Base-by-base conservation (phyloP, 2,329 filamentous ascomycete genomes). In the Trichoderma sp. region DNA sequence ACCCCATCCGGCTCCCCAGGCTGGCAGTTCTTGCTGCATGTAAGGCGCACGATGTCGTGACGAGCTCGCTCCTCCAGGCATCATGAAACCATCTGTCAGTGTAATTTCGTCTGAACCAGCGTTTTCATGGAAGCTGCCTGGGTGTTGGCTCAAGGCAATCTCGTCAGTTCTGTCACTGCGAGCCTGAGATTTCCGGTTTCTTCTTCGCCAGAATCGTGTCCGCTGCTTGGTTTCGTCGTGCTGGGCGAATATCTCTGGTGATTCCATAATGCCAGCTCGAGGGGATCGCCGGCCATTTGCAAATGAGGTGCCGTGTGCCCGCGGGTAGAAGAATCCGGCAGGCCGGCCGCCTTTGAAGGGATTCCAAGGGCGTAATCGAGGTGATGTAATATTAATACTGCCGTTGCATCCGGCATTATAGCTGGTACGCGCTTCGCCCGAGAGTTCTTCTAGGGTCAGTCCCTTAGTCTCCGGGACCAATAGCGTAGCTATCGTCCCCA, bases 381-480 rank as follows among this genome's bases (percentile, higher is more conserved):
- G 75, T 2, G 75, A 74, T 24, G 76, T 78, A 13, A 79, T 75
- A 58, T 75, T 76, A 71, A 84, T 82, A 71, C 83, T 86, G 26
- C 84, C 83, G 73, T 85, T 85, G 58, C 82, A 82, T 34, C 83
- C 84, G 5, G 82, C 78, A 66, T 86, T 84, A 73, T 86, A 85
- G 34, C 82, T 89, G 24, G 88, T 89, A 2, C 87, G 85, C 3
- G 86, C 82, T 77, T 93, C 90, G 11, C 89, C 90, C 1, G 89
- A 85, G 18, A 93, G 80, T 71, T 90, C 86, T 76, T 93, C 92
- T 52, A 96, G 82, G 0, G 91, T 93, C 77, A 88, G 84, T 1
- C 90, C 85, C 81, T 91, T 93, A 0, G 90, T 94, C 80, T 94
- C 92, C 0, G 91, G 91, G 26, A 94, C 89, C n/a, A 95, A 80